Base-by-base conservation (phyloP, 1,139 yeast species). In the Yamadazyma diddensiae region DNA sequence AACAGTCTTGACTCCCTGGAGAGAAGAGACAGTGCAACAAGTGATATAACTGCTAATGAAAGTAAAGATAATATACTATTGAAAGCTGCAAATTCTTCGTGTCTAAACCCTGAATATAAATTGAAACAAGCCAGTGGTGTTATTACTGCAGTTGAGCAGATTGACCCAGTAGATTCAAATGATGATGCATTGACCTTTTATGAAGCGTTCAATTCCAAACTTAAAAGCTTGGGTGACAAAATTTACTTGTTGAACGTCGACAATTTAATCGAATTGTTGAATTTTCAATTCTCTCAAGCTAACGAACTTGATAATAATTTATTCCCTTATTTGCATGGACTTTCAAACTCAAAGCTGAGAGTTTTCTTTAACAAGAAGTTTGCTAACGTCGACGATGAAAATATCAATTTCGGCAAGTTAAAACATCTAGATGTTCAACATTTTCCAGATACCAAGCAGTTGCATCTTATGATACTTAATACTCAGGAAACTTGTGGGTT, bases 241-340 rank as follows among this genome's bases (percentile, higher is more conserved):
- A 34, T 50, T 12, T 44, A 35, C 22, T 29, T 50, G 2, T 36
- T 51, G 17, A 38, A 43, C 12, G 33, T 38, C 7, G 36, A 34
- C 3, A 37, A 49, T 19, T 38, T 50, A 15, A 28, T 36, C 6
- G 43, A 44, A 6, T 45, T 65, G 17, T 49, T 63, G 15, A 44
- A 54, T 16, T 55, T 49, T 42, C 56, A 59, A 35, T 61, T 64
- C 38, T 42, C 48, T 16, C 31, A 23, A 8, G 44, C 42, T 7
- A 50, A 49, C 30, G 34, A 40, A 10, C 41, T 55, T 15, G 53
- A 53, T 8, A 34, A 37, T 5, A 43, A 45, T 15, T 40, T 62
- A 41, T 65, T 65, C 34, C 72, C 72, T 1, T 65, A 59, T 36
- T 49, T 65, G 27, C 70, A 65, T 46, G 70, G 69, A 0, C 43